Evolutionary conservation across 2,329 filamentous ascomycete genomes (phyloP).

Genomic region (Boeremia exigua): DNA sequence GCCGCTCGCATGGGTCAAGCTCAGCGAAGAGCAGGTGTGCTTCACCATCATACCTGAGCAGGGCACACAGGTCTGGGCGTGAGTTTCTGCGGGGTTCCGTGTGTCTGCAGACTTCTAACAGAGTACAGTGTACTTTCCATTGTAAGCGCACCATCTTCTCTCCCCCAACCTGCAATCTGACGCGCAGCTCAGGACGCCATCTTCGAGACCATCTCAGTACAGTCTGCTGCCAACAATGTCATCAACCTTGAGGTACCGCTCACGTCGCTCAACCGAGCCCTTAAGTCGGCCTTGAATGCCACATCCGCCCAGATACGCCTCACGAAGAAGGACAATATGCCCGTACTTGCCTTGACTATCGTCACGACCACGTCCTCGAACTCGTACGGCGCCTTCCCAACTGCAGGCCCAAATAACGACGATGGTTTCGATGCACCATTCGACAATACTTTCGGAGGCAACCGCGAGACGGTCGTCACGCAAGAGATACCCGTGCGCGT

Average conservation of each 20-base stretch:
- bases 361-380: conserved; percentile 70
- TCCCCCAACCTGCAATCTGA: conserved; percentile 21
- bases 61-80: conserved; percentile 96
- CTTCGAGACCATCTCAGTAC: conserved; percentile 85
- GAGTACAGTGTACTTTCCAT: conserved; percentile 49
- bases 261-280: conserved; percentile 84
- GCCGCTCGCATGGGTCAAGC: conserved; percentile 87
- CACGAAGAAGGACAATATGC: conserved; percentile 89
- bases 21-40: conserved; percentile 84
- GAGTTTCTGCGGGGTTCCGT: conserved; percentile 50
- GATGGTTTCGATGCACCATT: conserved; percentile 36
- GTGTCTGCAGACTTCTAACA: conserved; percentile 25
- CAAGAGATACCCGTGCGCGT: conserved; percentile 97
- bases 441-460: conserved; percentile 52
- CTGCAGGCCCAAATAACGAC: conserved; percentile 31
- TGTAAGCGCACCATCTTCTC: conserved; percentile 45
- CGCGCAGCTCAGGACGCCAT: conserved; percentile 71
- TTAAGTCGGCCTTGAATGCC: conserved; percentile 84
- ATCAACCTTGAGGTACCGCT: conserved; percentile 97
- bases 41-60: conserved; percentile 96
- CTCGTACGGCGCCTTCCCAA: conserved; percentile 48
- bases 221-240: conserved; percentile 85
- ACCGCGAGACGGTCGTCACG: conserved; percentile 89
- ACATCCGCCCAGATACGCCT: conserved; percentile 83
- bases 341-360: conserved; percentile 88